phyloP scores from a whole-genome alignment of 768 basidiomycete genomes.

The Phylloporus scabripes region DNA sequence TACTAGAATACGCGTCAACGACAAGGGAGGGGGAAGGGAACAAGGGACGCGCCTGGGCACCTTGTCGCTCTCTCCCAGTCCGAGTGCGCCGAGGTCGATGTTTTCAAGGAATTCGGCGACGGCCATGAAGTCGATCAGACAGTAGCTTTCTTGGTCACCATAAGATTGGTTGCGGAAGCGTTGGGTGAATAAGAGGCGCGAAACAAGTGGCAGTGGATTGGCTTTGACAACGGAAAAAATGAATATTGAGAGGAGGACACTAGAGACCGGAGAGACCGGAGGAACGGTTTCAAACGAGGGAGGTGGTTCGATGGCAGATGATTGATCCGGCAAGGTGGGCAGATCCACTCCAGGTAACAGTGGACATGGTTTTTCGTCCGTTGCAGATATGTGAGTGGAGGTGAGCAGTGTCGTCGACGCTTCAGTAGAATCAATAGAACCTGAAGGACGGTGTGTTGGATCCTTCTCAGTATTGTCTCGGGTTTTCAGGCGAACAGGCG shows the following conservation, averaged over 20 bases:
- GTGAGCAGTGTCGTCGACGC: constrained; percentile 2
- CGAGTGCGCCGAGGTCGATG: constrained; percentile 77
- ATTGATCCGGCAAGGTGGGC: constrained; percentile 2
- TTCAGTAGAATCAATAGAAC: background rate
- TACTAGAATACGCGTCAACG: constrained; percentile 35
- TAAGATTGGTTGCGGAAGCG: constrained; percentile 27
- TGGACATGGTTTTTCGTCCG: constrained; percentile 1
- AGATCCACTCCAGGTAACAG: constrained; percentile 7
- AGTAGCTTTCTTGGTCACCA: constrained; percentile 78
- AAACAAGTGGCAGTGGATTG: constrained; percentile 42
- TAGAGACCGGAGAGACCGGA: constrained; percentile 54
- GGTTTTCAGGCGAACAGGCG: constrained; percentile 68
- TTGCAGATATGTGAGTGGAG: background rate
- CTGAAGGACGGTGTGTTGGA: background rate
- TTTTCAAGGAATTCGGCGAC: constrained; percentile 95
- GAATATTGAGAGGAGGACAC: constrained; percentile 77
- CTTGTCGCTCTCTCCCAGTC: constrained; percentile 53
- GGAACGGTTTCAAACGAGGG: constrained; percentile 2
- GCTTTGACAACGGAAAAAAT: constrained; percentile 92
- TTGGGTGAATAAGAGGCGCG: constrained; percentile 36
- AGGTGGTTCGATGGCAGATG: background rate
- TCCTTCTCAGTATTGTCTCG: constrained; percentile 35
- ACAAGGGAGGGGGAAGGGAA: background rate
- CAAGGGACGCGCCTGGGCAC: constrained; percentile 46
- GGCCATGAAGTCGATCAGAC: constrained; percentile 89